Conservation (phyloP, 257 asterid species). For the Gentiana straminea region DNA sequence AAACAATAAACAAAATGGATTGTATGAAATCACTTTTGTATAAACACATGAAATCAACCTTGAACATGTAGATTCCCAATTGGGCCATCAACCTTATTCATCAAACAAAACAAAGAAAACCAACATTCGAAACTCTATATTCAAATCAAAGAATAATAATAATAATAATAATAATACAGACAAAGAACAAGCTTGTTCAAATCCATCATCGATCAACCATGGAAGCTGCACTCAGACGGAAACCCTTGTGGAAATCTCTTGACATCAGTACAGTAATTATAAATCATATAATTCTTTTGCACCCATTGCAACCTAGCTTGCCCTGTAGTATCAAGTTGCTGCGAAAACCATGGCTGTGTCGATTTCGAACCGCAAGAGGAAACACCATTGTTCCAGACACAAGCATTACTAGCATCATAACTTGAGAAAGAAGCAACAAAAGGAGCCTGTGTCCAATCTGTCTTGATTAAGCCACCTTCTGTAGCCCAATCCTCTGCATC, state of each 20-base stretch:
- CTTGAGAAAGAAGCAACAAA: constrained; percentile 18
- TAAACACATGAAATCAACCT: too few relatives aligned
- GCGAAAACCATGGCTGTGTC: constrained; percentile 4
- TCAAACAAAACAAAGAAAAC: too few relatives aligned
- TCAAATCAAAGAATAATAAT: not conserved
- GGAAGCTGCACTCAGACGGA: constrained; percentile 11
- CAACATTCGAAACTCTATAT: too few relatives aligned
- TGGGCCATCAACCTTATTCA: too few relatives aligned
- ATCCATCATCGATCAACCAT: not conserved
- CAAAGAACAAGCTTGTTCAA: not conserved
- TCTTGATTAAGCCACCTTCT: constrained; percentile 33
- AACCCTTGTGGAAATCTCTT: constrained; percentile 21
- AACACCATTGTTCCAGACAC: constrained; percentile 22
- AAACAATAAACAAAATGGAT: too few relatives aligned
- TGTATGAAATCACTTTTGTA: too few relatives aligned
- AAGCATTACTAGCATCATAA: constrained; percentile 18
- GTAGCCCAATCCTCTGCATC: constrained; percentile 40
- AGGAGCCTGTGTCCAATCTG: constrained; percentile 36
- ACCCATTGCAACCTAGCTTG: constrained; percentile 24
- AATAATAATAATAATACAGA: not conserved
- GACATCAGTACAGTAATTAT: constrained; percentile 27
- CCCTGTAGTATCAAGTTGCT: constrained; percentile 8
- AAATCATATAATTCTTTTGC: constrained; percentile 32
- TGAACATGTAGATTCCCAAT: too few relatives aligned
- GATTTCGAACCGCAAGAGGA: constrained; percentile 13